Conservation (phyloP, 2,329 filamentous ascomycete species). For the Aspergillus japonicus region DNA sequence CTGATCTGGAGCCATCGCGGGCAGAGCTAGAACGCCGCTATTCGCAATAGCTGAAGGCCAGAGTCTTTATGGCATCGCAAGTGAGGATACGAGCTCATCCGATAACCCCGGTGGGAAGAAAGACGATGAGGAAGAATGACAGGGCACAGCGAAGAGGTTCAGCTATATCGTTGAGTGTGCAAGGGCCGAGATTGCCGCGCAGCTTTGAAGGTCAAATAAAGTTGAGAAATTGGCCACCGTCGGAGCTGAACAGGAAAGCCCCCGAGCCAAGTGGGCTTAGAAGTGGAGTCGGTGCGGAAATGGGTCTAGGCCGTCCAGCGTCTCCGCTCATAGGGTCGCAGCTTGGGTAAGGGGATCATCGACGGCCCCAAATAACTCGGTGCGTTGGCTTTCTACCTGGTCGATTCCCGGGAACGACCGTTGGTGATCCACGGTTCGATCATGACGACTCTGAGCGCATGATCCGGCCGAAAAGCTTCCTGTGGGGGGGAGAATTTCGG, state of each 20-base stretch:
- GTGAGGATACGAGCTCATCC: neutral
- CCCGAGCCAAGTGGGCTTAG: neutral
- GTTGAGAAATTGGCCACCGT: neutral
- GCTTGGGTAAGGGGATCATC: conserved; percentile 15
- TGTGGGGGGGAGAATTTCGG: neutral
- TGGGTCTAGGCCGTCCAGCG: conserved; percentile 8
- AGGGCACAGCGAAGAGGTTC: neutral
- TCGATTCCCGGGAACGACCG: conserved; percentile 11
- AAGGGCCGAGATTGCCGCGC: neutral
- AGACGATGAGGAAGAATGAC: neutral
- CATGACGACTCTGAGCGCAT: neutral
- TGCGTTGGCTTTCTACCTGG: neutral
- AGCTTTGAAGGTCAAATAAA: neutral
- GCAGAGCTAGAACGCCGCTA: neutral
- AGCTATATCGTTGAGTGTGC: neutral
- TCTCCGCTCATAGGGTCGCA: conserved; percentile 1
- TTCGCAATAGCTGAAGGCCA: neutral
- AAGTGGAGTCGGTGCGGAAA: neutral
- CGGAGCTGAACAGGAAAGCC: neutral
- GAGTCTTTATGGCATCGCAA: neutral
- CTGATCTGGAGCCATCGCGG: neutral
- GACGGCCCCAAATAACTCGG: conserved; percentile 2
- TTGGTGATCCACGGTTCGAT: conserved; percentile 5
- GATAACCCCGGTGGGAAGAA: neutral
- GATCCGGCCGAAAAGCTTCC: conserved; percentile 6